Evolutionary conservation across 345 rosid genomes (phyloP).

Genomic region (Pistacia vera): DNA sequence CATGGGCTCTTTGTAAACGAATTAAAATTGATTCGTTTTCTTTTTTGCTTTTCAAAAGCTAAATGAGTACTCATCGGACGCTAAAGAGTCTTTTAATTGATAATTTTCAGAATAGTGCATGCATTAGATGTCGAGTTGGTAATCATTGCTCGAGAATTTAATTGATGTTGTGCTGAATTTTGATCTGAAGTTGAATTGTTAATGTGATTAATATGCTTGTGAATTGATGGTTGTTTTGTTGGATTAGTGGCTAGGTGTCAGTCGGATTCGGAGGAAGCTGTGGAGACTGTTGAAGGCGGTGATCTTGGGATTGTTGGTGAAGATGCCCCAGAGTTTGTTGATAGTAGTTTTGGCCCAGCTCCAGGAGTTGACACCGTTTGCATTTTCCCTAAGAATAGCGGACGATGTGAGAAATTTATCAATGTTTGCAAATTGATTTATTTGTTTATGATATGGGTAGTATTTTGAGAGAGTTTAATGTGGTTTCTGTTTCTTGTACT

Average conservation of each 20-base stretch:
- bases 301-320: conserved; percentile 71
- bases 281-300: conserved; percentile 55
- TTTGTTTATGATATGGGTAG: neutral
- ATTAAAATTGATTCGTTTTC: neutral
- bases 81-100: neutral
- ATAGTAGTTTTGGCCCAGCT: conserved; percentile 54
- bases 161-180: neutral
- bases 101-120: neutral
- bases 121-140: neutral
- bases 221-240: conserved; percentile 15
- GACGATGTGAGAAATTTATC: conserved; percentile 44
- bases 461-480: conserved; percentile 10
- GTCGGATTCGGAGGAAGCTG: conserved; percentile 57
- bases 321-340: conserved; percentile 59
- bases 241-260: conserved; percentile 67
- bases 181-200: neutral
- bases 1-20: neutral
- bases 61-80: neutral
- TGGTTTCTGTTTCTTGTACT: conserved; percentile 16
- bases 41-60: conserved; percentile 3
- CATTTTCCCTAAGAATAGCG: conserved; percentile 80
- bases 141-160: neutral
- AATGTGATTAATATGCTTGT: neutral
- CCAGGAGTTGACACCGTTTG: conserved; percentile 66
- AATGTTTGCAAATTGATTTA: neutral